Evolutionary conservation across 23 red algal genomes (phyloP).

Genomic region (Gracilaria domingensis): DNA sequence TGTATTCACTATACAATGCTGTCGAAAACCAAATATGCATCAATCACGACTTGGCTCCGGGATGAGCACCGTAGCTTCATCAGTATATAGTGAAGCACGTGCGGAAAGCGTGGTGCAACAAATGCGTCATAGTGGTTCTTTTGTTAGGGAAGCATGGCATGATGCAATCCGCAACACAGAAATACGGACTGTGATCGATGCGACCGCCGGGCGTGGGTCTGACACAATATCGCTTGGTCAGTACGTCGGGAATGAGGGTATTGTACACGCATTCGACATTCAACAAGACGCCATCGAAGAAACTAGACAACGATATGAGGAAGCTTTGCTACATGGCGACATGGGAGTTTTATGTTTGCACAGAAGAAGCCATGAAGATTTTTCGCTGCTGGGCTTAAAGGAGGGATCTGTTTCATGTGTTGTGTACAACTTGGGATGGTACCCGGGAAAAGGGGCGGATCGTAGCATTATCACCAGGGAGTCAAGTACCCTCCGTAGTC

Average conservation of each 20-base stretch:
- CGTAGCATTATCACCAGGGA: slow-evolving; percentile 69
- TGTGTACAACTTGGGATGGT: slow-evolving; percentile 91
- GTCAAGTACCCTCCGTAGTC: slow-evolving; percentile 68
- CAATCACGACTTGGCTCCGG: neutral
- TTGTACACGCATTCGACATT: slow-evolving; percentile 68
- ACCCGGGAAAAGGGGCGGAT: slow-evolving; percentile 63
- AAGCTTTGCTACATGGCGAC: neutral
- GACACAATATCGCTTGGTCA: slow-evolving; percentile 56
- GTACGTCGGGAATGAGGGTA: slow-evolving; percentile 9
- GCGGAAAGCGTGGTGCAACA: neutral
- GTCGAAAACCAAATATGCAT: neutral
- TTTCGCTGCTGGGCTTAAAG: slow-evolving; percentile 32
- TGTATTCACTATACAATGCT: neutral
- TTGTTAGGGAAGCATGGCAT: slow-evolving; percentile 32
- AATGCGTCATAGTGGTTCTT: slow-evolving; percentile 46
- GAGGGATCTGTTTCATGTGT: slow-evolving; percentile 61
- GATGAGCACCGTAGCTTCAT: neutral
- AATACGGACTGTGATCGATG: slow-evolving; percentile 40
- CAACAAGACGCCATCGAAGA: slow-evolving; percentile 40
- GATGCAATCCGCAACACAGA: slow-evolving; percentile 17
- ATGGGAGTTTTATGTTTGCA: slow-evolving; percentile 36
- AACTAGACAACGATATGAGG: slow-evolving; percentile 41
- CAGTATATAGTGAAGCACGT: neutral
- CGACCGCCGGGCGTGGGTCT: slow-evolving; percentile 66
- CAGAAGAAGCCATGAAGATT: slow-evolving; percentile 49